phyloP scores from a whole-genome alignment of 768 basidiomycete genomes.

The Podaxis sp. region DNA sequence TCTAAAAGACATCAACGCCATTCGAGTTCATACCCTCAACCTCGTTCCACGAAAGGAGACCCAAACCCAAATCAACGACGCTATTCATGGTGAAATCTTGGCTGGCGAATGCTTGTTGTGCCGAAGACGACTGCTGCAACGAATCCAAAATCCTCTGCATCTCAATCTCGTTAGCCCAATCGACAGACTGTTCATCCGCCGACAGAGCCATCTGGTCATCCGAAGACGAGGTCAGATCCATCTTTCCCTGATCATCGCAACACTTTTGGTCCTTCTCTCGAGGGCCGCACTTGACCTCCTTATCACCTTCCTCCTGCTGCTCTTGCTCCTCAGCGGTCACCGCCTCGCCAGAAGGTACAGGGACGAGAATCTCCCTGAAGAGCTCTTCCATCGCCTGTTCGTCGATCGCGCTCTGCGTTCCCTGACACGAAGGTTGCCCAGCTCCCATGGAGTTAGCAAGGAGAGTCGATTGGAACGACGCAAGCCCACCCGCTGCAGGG shows the following conservation, averaged over 20 bases:
- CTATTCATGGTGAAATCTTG: constrained; percentile 4
- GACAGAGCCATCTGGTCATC: background rate
- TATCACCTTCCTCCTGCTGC: constrained; percentile 15
- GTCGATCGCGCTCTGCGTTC: constrained; percentile 57
- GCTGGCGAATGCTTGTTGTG: constrained; percentile 26
- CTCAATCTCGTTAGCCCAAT: constrained; percentile 49
- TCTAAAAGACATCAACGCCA: constrained; percentile 18
- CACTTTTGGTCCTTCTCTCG: constrained; percentile 17
- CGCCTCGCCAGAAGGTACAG: constrained; percentile 43
- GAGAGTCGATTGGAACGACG: constrained; percentile 21
- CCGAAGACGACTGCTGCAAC: constrained; percentile 33
- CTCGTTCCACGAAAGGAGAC: constrained; percentile 15
- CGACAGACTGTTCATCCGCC: constrained; percentile 20
- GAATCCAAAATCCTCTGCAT: constrained; percentile 60
- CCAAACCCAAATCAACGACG: constrained; percentile 1
- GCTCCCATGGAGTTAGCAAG: constrained; percentile 21
- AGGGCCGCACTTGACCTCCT: constrained; percentile 20
- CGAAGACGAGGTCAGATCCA: constrained; percentile 13
- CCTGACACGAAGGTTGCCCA: constrained; percentile 22
- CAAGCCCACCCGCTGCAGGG: constrained; percentile 94
- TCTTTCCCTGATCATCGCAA: constrained; percentile 22
- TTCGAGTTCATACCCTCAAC: constrained; percentile 18
- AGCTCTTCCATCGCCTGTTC: constrained; percentile 68
- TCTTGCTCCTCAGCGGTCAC: constrained; percentile 24
- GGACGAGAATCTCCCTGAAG: constrained; percentile 64